Evolutionary conservation across 768 basidiomycete species (phyloP).

Genomic region (Leccinum boreale): DNA sequence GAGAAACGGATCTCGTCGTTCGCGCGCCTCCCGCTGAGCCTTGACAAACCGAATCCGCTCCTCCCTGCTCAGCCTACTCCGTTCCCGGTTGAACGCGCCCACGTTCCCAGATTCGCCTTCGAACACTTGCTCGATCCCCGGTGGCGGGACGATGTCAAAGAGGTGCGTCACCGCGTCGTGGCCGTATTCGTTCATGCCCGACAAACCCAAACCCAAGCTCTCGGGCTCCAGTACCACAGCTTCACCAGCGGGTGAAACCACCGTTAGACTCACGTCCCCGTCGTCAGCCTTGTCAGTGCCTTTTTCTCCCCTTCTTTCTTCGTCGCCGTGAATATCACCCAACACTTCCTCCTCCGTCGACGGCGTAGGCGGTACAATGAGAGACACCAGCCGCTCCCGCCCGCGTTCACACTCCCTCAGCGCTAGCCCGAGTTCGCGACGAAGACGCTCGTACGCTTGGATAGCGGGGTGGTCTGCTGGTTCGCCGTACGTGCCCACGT

Average conservation of each 20-base stretch:
- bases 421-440: constrained; percentile 74
- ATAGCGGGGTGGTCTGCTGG: constrained; percentile 47
- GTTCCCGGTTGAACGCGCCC: constrained; percentile 47
- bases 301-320: neutral
- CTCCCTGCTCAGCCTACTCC: constrained; percentile 66
- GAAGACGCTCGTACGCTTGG: constrained; percentile 70
- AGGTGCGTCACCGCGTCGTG: neutral
- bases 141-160: constrained; percentile 35
- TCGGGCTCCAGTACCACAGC: constrained; percentile 11
- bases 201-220: neutral
- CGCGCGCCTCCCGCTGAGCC: constrained; percentile 34
- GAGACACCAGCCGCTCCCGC: constrained; percentile 55
- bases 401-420: constrained; percentile 83
- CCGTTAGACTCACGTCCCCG: neutral
- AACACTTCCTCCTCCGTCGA: constrained; percentile 36
- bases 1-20: neutral
- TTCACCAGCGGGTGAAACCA: constrained; percentile 22
- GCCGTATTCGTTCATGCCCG: constrained; percentile 40
- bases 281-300: neutral
- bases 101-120: constrained; percentile 53
- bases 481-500: constrained; percentile 1
- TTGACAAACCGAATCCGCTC: constrained; percentile 67
- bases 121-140: constrained; percentile 80
- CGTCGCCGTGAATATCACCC: neutral
- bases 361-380: constrained; percentile 46